Evolutionary conservation across 495 filamentous ascomycete genomes (phyloP), one percentile per base, ranked within the genome.

Genomic region (Thermothielavioides terrestris): DNA sequence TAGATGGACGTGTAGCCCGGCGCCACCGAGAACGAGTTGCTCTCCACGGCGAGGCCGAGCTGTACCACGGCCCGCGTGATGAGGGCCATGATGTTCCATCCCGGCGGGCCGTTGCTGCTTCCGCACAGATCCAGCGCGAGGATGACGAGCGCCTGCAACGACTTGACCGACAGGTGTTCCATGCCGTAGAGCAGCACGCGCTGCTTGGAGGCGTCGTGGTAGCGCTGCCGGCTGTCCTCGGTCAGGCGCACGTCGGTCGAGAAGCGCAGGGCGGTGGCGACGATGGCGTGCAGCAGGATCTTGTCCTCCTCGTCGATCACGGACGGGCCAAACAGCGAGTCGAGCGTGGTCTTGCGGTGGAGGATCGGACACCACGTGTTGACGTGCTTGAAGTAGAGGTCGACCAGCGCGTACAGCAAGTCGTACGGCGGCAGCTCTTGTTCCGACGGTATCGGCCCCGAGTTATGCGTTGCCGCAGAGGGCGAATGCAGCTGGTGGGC

Each of bases 341-440:
- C 86, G 7, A 94, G 63, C 0, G 86, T 89, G 1, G 83, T 80
- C 53, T 84, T 79, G 3, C 86, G 80, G 64, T 94, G 86, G 15
- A 95, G 71, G 18, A 95, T 91, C 0, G 89, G 89, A 67, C 86
- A 94, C 83, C 87, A 94, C 0, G 86, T 85, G 61, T 94, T 90
- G 61, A 95, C 80, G 53, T 92, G 85, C 55, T 91, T 86, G 64
- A 95, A 95, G 64, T 90, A 95, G 2, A 94, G 71, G 59, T 94
- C 86, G 6, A 86, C 84, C 21, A 94, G 68, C 2, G 84, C 80
- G 54, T 88, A 92, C 6, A 94, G 66, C 17, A 94, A 63, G 64
- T 91, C 86, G 51, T 94, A 90, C 6, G 89, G 88, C 1, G 89
- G 89, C 15, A 94, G 77, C 50, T 89, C 85, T 41, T 85, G 74